Base-by-base conservation (phyloP, 192 early-diverging fungal genomes). In the Haplosporangium gracile region DNA sequence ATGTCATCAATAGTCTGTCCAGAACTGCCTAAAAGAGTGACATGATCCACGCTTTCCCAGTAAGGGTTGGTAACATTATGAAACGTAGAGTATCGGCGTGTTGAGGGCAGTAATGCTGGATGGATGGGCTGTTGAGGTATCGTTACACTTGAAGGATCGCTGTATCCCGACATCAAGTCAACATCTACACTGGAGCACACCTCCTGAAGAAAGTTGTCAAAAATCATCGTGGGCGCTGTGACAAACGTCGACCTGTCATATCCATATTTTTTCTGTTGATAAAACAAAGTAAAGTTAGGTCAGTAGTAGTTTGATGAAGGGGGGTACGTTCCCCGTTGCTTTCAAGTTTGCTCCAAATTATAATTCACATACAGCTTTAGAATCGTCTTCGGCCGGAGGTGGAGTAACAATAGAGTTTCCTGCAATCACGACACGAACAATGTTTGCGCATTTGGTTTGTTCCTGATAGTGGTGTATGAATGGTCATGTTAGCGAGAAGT, bases 1-100 rank as follows among this genome's bases (percentile, higher is more conserved):
- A 98, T 92, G 76, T 98, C 97, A 82, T 97, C 96, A 40, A 99
- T 75, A 32, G 92, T 96, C 88, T 99, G 98, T 15, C 98, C 98
- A 0, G 95, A 93, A 2, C 93, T 93, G 24, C 94, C 96, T 55
- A 98, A 87, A 69, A 98, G 72, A 4, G 94, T 96, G 45, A 72
- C 76, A 68, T 92, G 93, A 69, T 94, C 95, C n/a, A 98, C 63
- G 15, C 93, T 85, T 26, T 90, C 89, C 85, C 90, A 90, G 71
- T 94, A 93, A 10, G 98, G 98, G 83, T 99, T 99, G 15, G 97
- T 97, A 0, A 93, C 91, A 36, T 87, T 82, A 15, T 89, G 76
- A 78, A 98, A 96, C 15, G 91, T 93, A 8, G 94, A 93, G 55
- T 90, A 93, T 73, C 88, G 77, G 15, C 79, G 55, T 29, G 96